Evolutionary conservation across 169 alveolate species (phyloP).

Genomic region (Condylostoma magnum): DNA sequence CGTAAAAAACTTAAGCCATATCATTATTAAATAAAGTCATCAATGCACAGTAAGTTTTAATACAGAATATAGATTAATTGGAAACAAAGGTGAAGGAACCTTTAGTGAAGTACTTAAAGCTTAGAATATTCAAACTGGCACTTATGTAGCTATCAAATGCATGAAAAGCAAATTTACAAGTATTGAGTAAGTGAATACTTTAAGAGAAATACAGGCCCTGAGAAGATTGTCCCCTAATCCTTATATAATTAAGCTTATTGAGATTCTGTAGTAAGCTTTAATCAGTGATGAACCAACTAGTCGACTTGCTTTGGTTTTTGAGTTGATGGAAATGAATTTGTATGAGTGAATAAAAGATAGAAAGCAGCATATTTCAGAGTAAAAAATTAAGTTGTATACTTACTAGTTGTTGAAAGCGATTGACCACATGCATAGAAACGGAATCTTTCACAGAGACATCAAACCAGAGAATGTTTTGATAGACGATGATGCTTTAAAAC

Average conservation of each 20-base stretch:
- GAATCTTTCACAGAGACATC: conserved; percentile 78
- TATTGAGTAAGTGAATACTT: conserved; percentile 32
- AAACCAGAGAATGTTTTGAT: conserved; percentile 83
- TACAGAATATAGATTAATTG: conserved; percentile 7
- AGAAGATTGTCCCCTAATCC: conserved; percentile 48
- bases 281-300: conserved; percentile 77
- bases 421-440: conserved; percentile 76
- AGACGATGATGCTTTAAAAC: conserved; percentile 70
- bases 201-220: conserved; percentile 52
- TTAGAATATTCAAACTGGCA: neutral
- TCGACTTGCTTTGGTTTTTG: conserved; percentile 72
- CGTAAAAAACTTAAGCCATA: too few relatives aligned
- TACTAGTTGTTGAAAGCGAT: conserved; percentile 67
- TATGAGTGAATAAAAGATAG: conserved; percentile 79
- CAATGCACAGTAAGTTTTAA: neutral
- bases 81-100: conserved; percentile 34
- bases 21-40: too few relatives aligned
- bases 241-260: conserved; percentile 63
- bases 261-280: conserved; percentile 42
- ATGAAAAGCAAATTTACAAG: conserved; percentile 17
- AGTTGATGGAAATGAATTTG: conserved; percentile 79
- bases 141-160: conserved; percentile 23
- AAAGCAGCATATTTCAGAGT: conserved; percentile 52
- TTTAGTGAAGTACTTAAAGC: conserved; percentile 31
- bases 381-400: conserved; percentile 56